These are phyloP conservation scores for Mortierella polycephala DNA, from an alignment of 371 early-diverging fungal genomes.

Conservation along the genomic window DNA sequence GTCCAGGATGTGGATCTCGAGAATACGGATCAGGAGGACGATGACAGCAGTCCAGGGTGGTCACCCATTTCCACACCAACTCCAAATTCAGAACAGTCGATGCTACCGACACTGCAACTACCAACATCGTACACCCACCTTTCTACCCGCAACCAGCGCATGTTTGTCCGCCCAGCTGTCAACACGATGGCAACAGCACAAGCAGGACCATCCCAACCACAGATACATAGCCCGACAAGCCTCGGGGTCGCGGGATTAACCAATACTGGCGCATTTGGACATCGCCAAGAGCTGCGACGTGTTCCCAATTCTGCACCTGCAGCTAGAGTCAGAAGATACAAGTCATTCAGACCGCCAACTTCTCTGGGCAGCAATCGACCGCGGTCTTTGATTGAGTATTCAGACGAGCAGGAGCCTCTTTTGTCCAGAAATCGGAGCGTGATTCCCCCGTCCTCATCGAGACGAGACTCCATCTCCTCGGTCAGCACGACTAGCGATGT, in stretches of 20 bases:
- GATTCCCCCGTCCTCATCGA: neutral
- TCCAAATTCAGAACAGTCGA: neutral
- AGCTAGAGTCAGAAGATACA: conserved; percentile 17
- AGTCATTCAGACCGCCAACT: conserved; percentile 18
- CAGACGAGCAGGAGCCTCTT: conserved; percentile 19
- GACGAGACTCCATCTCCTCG: neutral
- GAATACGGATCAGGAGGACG: conserved; percentile 2
- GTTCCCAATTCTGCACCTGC: conserved; percentile 5
- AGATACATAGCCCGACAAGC: neutral
- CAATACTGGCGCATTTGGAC: conserved; percentile 38
- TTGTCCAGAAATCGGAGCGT: neutral
- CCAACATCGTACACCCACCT: conserved; percentile 3
- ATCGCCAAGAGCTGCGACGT: conserved; percentile 14
- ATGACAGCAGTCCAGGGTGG: conserved; percentile 13
- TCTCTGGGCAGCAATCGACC: neutral
- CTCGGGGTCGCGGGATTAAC: conserved; percentile 18
- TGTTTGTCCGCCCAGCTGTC: neutral
- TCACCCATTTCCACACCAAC: conserved; percentile 13
- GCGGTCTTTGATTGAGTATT: neutral
- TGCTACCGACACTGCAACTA: neutral
- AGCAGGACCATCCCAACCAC: neutral
- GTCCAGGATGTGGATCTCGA: conserved; percentile 37
- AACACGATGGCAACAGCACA: neutral
- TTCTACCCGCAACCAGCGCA: neutral
- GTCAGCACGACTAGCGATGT: no score